Percentiles rank a stretch among this genome's conserved stretches.
These are phyloP conservation scores for Fusarium anguioides DNA, from an alignment of 2,329 filamentous ascomycete genomes.

Conservation along the genomic window DNA sequence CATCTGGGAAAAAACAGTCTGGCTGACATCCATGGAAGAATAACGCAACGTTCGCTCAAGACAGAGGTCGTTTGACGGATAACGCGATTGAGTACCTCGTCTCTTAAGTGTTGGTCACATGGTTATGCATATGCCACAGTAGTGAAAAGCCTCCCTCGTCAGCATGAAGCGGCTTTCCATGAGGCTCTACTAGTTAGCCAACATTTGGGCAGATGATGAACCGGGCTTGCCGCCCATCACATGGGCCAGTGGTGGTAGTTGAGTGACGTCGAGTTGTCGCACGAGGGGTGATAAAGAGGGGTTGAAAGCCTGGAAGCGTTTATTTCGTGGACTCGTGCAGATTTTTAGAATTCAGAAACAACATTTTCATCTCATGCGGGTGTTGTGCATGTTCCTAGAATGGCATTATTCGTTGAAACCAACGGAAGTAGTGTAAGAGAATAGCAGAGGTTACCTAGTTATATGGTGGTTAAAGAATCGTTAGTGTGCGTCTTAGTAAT, in stretches of 20 bases:
- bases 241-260: conserved; percentile 23
- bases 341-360: not conserved
- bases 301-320: not conserved
- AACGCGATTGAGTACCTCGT: not conserved
- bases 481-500: not conserved
- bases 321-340: conserved; percentile 9
- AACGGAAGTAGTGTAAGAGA: not conserved
- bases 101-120: not conserved
- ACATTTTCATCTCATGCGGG: not conserved
- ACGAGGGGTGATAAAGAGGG: conserved; percentile 20
- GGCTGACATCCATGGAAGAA: not conserved
- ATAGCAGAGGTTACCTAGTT: not conserved
- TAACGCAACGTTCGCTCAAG: not conserved
- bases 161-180: not conserved
- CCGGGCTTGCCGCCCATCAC: conserved; percentile 40
- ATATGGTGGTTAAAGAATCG: too few species aligned
- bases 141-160: not conserved
- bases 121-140: not conserved
- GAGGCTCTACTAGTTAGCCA: conserved; percentile 1
- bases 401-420: not conserved
- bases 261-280: conserved; percentile 35
- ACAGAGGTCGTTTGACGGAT: not conserved
- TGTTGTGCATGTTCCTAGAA: conserved; percentile 8
- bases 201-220: conserved; percentile 13
- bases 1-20: not conserved